Percentiles rank a stretch among this genome's conserved stretches.
phyloP scores from a whole-genome alignment of 192 early-diverging fungal species.

The Coemansia sp. region DNA sequence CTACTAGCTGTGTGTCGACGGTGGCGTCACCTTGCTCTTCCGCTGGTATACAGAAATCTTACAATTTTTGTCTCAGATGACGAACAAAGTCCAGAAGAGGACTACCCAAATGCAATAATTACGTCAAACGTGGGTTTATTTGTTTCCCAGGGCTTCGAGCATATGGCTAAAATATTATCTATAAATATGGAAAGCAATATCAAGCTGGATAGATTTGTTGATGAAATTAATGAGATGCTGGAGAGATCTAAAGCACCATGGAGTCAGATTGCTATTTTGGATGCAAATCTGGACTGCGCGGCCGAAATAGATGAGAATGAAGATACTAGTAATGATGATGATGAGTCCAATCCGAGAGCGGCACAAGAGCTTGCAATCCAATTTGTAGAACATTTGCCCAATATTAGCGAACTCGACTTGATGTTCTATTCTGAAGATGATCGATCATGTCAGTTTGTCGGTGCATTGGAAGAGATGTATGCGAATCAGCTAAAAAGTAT shows the following conservation, averaged over 20 bases:
- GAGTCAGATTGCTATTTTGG: background rate
- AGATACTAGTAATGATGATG: background rate
- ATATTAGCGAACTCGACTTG: background rate
- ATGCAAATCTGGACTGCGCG: background rate
- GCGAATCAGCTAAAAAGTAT: background rate
- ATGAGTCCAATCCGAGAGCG: background rate
- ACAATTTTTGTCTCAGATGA: background rate
- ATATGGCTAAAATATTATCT: background rate
- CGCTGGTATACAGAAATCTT: background rate
- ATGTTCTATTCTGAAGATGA: background rate
- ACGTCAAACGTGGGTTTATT: background rate
- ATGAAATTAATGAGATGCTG: background rate
- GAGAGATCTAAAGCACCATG: background rate
- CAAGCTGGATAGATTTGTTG: background rate
- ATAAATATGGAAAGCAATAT: background rate
- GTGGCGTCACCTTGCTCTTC: background rate
- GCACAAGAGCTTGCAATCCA: background rate
- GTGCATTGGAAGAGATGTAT: background rate
- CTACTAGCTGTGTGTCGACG: background rate
- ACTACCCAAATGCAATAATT: background rate
- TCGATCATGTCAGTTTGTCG: background rate
- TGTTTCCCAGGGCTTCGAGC: background rate
- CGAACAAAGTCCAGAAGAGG: background rate
- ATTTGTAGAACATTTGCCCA: background rate
- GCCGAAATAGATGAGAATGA: background rate